Percentiles rank a stretch among this genome's conserved stretches.
Conservation (phyloP, 2,329 filamentous ascomycete genomes). For the Corniculantispora saksenae region DNA sequence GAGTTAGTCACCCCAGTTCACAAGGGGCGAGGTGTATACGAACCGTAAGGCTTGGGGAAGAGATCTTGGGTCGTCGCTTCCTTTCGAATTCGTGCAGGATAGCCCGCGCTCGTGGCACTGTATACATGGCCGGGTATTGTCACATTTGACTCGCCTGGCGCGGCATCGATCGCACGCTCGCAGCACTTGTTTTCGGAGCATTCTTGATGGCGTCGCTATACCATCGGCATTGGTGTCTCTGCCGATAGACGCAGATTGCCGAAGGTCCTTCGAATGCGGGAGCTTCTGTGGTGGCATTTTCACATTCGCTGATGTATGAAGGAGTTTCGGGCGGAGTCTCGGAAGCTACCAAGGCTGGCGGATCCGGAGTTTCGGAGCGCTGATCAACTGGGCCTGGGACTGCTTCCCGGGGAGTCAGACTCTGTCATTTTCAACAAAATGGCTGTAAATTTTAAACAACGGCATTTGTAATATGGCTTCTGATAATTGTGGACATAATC, state of each 20-base stretch:
- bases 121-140: slow-evolving; percentile 37
- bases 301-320: neutral
- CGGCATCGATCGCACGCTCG: slow-evolving; percentile 42
- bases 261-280: too few species aligned
- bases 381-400: too few species aligned
- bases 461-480: too few species aligned
- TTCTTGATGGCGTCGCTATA: neutral
- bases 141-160: slow-evolving; percentile 39
- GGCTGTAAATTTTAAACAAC: too few species aligned
- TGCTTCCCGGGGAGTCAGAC: too few species aligned
- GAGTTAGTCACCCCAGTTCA: neutral
- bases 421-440: too few species aligned
- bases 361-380: too few species aligned
- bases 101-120: slow-evolving; percentile 35
- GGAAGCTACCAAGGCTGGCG: neutral
- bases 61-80: slow-evolving; percentile 32
- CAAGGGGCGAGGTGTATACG: neutral
- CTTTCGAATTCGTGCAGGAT: slow-evolving; percentile 32
- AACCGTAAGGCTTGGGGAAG: slow-evolving; percentile 27
- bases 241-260: too few species aligned
- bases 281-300: neutral
- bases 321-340: slow-evolving; percentile 20
- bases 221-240: too few species aligned
- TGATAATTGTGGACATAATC: too few species aligned
- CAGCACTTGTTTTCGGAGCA: slow-evolving; percentile 27